These are phyloP conservation scores for Cinchona pubescens DNA, from an alignment of 257 asterid genomes.

Conservation along the genomic window DNA sequence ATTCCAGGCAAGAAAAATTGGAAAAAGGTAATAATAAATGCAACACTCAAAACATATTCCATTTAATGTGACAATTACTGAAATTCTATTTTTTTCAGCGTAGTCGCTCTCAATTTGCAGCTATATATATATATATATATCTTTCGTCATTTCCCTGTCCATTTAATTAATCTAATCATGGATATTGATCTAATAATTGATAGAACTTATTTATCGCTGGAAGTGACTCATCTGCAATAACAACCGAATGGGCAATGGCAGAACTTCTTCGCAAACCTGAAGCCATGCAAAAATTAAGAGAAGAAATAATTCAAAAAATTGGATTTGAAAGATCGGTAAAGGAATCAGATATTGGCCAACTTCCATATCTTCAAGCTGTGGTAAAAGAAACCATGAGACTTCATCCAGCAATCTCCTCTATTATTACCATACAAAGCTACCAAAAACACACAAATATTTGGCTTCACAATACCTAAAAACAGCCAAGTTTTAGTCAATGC, in stretches of 20 bases:
- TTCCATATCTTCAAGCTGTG: conserved; percentile 14
- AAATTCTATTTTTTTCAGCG: no score
- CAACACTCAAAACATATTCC: no score
- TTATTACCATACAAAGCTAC: conserved; percentile 9
- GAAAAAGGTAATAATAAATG: background rate
- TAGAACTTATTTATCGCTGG: conserved; percentile 20
- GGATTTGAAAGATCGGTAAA: background rate
- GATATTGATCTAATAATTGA: background rate
- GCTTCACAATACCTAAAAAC: conserved; percentile 5
- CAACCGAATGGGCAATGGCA: conserved; percentile 23
- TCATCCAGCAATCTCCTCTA: conserved; percentile 20
- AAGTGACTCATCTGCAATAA: conserved; percentile 20
- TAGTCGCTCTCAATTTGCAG: no score
- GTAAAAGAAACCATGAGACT: conserved; percentile 23
- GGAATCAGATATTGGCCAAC: conserved; percentile 11
- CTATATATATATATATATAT: no score
- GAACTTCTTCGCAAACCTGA: conserved; percentile 16
- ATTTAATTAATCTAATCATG: no score
- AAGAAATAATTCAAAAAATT: conserved; percentile 10
- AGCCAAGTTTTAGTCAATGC: conserved; percentile 19
- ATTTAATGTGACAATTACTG: no score
- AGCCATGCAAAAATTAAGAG: background rate
- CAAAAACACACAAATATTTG: background rate
- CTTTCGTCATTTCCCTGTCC: background rate
- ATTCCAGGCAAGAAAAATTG: no score